Percentiles rank a stretch among this genome's conserved stretches.
phyloP scores from a whole-genome alignment of 768 basidiomycete species.

The Thelephora aurantiotincta region DNA sequence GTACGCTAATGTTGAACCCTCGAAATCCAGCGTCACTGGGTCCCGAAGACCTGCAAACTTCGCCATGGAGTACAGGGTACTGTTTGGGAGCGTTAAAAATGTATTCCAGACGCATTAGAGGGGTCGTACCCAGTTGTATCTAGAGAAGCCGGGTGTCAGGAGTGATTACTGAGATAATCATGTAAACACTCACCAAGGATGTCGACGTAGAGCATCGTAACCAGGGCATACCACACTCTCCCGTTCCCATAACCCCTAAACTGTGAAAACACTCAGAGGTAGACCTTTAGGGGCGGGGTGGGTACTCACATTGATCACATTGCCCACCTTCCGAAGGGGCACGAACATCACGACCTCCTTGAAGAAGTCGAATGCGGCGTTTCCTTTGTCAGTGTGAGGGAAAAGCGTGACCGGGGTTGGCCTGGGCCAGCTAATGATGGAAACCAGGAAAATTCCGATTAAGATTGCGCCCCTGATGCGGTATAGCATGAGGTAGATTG shows the following conservation, averaged over 20 bases:
- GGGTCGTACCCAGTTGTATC: constrained; percentile 33
- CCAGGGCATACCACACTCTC: constrained; percentile 73
- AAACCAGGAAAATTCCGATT: constrained; percentile 72
- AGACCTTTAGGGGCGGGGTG: neutral
- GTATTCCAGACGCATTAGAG: neutral
- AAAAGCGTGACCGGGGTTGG: constrained; percentile 69
- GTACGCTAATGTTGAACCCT: constrained; percentile 70
- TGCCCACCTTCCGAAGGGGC: constrained; percentile 43
- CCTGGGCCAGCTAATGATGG: constrained; percentile 83
- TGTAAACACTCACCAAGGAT: constrained; percentile 43
- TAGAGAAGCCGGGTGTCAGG: neutral
- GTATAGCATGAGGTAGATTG: constrained; percentile 71
- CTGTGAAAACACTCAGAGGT: neutral
- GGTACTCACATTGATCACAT: constrained; percentile 46
- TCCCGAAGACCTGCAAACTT: constrained; percentile 84
- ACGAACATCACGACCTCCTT: constrained; percentile 73
- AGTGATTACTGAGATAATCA: neutral
- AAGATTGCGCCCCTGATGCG: constrained; percentile 74
- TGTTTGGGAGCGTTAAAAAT: neutral
- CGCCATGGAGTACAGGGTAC: constrained; percentile 79
- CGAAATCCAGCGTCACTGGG: constrained; percentile 75
- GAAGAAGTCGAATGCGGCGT: constrained; percentile 72
- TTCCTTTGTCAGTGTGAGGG: constrained; percentile 54
- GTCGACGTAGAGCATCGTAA: constrained; percentile 86
- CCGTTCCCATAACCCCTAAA: constrained; percentile 31